Evolutionary conservation across 2,329 filamentous ascomycete genomes (phyloP), one percentile per base, ranked within the genome.

Genomic region (Sporothrix pseudoabietina): DNA sequence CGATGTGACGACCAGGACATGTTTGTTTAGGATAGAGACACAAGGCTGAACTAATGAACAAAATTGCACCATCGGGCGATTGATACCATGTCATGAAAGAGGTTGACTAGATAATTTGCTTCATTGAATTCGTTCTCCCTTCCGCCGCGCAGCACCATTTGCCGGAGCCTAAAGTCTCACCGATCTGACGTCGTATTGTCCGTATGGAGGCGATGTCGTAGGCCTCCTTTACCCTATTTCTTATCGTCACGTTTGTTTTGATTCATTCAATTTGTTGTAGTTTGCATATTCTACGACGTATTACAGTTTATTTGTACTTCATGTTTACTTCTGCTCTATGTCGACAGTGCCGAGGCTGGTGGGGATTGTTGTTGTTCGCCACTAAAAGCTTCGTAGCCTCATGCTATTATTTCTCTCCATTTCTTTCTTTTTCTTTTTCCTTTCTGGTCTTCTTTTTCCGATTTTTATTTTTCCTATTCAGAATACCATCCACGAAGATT

Each of bases 1-100:
- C 32, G 69, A 71, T 10, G 52, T 57, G 14, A 70, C 68, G 52
- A 70, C 52, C 32, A 54, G 30, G 66, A 26, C 19, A 52, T 70
- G 35, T 47, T 44, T 70, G 66, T 44, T 26, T 57, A 71, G 41
- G 19, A 61, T 61, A 22, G 68, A 69, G n/a, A 39, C 10, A 66
- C 14, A 22, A 47, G 39, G 61, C 12, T 41, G 61, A 16, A 26
- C 14, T 52, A 52, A 30, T 49, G 44, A 49, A 19, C 44, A 49
- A 49, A 14, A 49, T 44, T 44, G 12, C 41, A 44, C 12, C 41
- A 12, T 44, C 8, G 12, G 12, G 12, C 8, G 35, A 5, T 35
- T 30, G 61, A 47, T 14, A 39, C n/a, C n/a, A n/a, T n/a, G n/a
- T n/a, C n/a, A n/a, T n/a, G n/a, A n/a, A n/a, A n/a, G n/a, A n/a